Percentiles rank a stretch among this genome's conserved stretches.
Conservation (phyloP, 257 asterid species). For the Salvia miltiorrhiza region DNA sequence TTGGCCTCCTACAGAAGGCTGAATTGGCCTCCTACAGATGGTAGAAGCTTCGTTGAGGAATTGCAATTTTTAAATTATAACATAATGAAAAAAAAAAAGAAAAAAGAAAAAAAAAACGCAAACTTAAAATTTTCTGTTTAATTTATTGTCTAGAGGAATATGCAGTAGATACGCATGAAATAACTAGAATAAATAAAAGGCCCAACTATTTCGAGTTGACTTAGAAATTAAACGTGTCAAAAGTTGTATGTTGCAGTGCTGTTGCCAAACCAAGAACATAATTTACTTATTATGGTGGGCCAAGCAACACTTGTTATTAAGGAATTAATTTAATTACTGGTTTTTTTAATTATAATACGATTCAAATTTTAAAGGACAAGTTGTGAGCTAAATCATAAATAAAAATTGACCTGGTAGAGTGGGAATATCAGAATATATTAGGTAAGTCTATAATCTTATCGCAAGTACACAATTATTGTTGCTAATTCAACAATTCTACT, state of each 20-base stretch:
- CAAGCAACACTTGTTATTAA: not conserved
- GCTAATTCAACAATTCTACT: conserved; percentile 20
- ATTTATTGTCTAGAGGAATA: conserved; percentile 2
- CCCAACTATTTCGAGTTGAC: conserved; percentile 24
- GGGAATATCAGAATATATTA: conserved; percentile 26
- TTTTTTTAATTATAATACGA: not conserved
- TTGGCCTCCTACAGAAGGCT: not conserved
- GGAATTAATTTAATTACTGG: not conserved
- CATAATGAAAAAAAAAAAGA: too few relatives aligned
- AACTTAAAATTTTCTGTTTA: not conserved
- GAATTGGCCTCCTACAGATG: too few relatives aligned
- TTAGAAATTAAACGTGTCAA: conserved; percentile 12
- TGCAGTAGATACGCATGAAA: conserved; percentile 19
- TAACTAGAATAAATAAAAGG: not conserved
- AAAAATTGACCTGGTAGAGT: conserved; percentile 16
- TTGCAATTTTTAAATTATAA: too few relatives aligned
- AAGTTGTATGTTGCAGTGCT: conserved; percentile 3
- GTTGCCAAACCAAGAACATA: not conserved
- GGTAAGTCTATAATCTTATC: conserved; percentile 16
- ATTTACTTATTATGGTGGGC: conserved; percentile 14
- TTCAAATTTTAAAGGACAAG: not conserved
- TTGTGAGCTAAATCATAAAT: conserved; percentile 7
- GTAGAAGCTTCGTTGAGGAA: not conserved
- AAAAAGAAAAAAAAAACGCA: not conserved
- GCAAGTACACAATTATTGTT: conserved; percentile 18